A percentile compares a stretch with the other conserved stretches of the same genome.
Conservation (phyloP, 2,329 filamentous ascomycete genomes). For the Talaromyces sp. region DNA sequence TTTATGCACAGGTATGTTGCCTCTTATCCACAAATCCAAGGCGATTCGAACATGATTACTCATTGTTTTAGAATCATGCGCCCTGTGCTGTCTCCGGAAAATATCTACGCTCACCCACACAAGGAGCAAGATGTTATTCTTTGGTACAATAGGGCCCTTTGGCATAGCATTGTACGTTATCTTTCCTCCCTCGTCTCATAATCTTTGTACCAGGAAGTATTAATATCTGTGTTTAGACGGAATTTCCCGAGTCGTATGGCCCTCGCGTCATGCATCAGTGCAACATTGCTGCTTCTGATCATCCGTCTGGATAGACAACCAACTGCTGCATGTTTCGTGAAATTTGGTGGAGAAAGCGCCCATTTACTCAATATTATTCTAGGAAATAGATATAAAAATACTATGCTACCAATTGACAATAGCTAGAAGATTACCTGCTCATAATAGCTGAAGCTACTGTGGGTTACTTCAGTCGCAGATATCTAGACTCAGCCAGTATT, state of each 20-base stretch:
- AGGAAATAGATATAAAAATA: background rate
- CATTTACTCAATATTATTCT: background rate
- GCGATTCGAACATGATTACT: background rate
- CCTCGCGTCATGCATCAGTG: slow-evolving; percentile 42
- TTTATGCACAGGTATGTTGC: slow-evolving; percentile 17
- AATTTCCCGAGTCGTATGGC: slow-evolving; percentile 39
- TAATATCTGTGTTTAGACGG: slow-evolving; percentile 20
- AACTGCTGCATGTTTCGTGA: background rate
- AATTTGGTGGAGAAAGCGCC: background rate
- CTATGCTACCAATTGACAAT: background rate
- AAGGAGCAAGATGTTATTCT: slow-evolving; percentile 39
- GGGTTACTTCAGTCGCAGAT: background rate
- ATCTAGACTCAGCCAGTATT: background rate
- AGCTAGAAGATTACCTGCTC: background rate
- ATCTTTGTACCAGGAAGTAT: background rate
- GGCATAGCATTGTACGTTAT: slow-evolving; percentile 38
- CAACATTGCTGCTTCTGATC: slow-evolving; percentile 30
- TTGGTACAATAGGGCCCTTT: slow-evolving; percentile 41
- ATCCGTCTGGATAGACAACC: slow-evolving; percentile 15
- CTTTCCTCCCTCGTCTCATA: background rate
- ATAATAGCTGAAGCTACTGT: background rate
- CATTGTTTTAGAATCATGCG: slow-evolving; percentile 35
- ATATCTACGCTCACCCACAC: slow-evolving; percentile 38
- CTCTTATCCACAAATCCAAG: background rate
- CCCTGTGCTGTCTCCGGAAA: slow-evolving; percentile 31